Evolutionary conservation across 192 early-diverging fungal species (phyloP).

Genomic region (Ambispora gerdemannii): DNA sequence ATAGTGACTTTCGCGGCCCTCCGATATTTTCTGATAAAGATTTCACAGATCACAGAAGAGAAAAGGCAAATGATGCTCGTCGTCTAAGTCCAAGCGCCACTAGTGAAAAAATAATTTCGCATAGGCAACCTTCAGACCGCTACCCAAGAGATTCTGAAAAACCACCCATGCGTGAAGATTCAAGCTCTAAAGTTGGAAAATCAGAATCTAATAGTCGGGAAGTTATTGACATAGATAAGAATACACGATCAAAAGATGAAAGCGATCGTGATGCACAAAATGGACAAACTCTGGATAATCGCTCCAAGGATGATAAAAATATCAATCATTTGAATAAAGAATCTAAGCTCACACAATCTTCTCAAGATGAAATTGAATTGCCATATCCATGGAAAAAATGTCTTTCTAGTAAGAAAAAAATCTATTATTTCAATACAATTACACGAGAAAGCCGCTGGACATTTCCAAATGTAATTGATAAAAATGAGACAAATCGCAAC

Average conservation of each 20-base stretch:
- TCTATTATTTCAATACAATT: constrained; percentile 19
- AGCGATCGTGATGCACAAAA: constrained; percentile 1
- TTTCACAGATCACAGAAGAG: background rate
- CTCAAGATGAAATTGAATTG: background rate
- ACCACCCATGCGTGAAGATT: background rate
- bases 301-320: background rate
- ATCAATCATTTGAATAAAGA: background rate
- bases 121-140: background rate
- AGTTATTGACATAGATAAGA: background rate
- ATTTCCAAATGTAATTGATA: background rate
- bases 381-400: constrained; percentile 27
- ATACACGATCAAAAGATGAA: background rate
- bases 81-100: background rate
- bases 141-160: background rate
- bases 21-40: background rate
- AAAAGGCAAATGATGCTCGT: background rate
- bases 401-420: constrained; percentile 22
- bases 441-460: constrained; percentile 16
- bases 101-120: background rate
- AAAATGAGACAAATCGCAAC: background rate
- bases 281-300: background rate
- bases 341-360: background rate
- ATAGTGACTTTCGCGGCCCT: background rate
- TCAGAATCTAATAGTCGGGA: background rate
- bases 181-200: background rate